Base-by-base conservation (phyloP, 305 asterid species). In the Fraxinus paxiana region DNA sequence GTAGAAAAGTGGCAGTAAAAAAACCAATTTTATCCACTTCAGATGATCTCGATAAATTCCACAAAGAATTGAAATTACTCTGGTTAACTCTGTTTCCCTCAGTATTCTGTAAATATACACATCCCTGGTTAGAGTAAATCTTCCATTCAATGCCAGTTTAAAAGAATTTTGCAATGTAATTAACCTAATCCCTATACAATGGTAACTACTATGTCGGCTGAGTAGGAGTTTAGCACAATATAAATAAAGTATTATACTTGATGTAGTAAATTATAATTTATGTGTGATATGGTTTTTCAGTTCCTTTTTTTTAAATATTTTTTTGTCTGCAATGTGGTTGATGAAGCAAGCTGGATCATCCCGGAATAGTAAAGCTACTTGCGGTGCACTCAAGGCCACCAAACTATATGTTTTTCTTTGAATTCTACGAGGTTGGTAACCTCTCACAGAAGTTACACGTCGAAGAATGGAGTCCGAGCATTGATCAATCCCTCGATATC, bases 381-480 rank as follows among this genome's bases (percentile, higher is more conserved):
- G 99, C 98, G 3, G 99, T 94, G 2, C 98, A 95, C 83, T 97
- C 97, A 41, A 90, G 81, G 84, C 98, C 97, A 12, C 99, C 99
- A n/a, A 95, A 91, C 84, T 95, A 95, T 81, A 88, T 92, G 93
- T 92, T 91, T 83, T 94, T 95, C 92, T 94, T 92, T 12, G 92
- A 95, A 59, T 85, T 90, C 67, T 92, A 89, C 7, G 96, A 91
- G 86, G 86, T 81, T 43, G 99, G 99, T 73, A 88, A 86, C 85
- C 95, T 95, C n/a, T 84, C 94, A 6, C 92, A 89, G 88, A 92
- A 90, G 59, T 88, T 95, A 77, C 99, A 95, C 17, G 88, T 91
- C 72, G 95, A 95, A 78, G 98, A 94, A 88, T 91, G 94, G 92
- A 89, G 80, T 73, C 95, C 90, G 5, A 88, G 80, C 79, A 83